phyloP scores from a whole-genome alignment of 2,329 filamentous ascomycete species.

The Botryotinia globosa region DNA sequence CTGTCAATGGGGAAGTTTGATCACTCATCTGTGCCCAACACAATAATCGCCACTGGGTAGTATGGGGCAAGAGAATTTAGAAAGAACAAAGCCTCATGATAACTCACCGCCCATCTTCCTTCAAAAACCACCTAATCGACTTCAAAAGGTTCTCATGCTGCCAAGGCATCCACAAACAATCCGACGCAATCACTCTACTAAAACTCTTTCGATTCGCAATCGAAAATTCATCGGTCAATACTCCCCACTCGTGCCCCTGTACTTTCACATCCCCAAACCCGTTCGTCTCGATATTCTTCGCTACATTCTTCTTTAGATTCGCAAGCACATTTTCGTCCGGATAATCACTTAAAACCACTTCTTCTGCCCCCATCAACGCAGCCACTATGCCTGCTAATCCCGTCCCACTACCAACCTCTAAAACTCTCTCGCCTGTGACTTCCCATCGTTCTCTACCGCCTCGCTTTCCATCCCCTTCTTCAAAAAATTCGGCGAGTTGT shows the following conservation, averaged over 20 bases:
- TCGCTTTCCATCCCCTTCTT: slow-evolving; percentile 38
- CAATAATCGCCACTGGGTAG: not conserved
- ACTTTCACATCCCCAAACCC: slow-evolving; percentile 45
- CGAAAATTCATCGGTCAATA: slow-evolving; percentile 38
- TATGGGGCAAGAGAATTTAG: not conserved
- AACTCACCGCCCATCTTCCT: slow-evolving; percentile 40
- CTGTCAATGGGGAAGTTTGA: not conserved
- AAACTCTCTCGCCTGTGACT: slow-evolving; percentile 17
- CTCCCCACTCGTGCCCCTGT: slow-evolving; percentile 65
- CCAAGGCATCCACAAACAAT: slow-evolving; percentile 74
- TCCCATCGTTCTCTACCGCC: slow-evolving; percentile 20
- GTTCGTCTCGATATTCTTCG: slow-evolving; percentile 42
- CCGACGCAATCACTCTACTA: slow-evolving; percentile 64
- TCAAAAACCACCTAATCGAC: slow-evolving; percentile 63
- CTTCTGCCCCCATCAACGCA: slow-evolving; percentile 46
- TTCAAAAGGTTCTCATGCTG: slow-evolving; percentile 64
- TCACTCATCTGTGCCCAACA: not conserved
- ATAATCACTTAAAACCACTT: slow-evolving; percentile 65
- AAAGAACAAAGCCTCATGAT: not conserved
- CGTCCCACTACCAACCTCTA: slow-evolving; percentile 59
- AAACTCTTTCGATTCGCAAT: slow-evolving; percentile 44
- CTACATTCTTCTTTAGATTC: slow-evolving; percentile 57
- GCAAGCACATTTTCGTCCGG: slow-evolving; percentile 58
- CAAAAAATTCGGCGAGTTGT: slow-evolving; percentile 54
- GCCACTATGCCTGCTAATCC: slow-evolving; percentile 52